Percentiles rank a stretch among this genome's conserved stretches.
Evolutionary conservation across 768 basidiomycete genomes (phyloP).

Genomic region (Leucocoprinus leucothites): DNA sequence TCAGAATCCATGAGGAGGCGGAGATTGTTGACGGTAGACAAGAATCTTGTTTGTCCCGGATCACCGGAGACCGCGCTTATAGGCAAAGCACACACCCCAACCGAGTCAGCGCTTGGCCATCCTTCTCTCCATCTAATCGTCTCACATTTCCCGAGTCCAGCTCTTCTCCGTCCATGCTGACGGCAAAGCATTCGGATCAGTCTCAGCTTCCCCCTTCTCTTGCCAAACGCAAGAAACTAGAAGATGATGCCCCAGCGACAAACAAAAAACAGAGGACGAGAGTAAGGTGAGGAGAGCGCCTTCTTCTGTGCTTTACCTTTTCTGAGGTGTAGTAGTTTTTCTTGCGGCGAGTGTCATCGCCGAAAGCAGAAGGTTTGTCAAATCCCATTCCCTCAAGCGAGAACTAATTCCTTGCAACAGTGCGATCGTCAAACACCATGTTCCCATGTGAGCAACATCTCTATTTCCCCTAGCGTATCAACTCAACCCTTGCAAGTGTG

Average conservation of each 20-base stretch:
- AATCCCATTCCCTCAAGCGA: not conserved
- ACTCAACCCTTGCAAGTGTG: slow-evolving; percentile 46
- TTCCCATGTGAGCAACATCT: slow-evolving; percentile 59
- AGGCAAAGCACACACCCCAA: not conserved
- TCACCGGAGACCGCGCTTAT: slow-evolving; percentile 1
- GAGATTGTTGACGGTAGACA: slow-evolving; percentile 3
- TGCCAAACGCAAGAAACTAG: slow-evolving; percentile 60
- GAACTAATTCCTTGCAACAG: slow-evolving; percentile 33
- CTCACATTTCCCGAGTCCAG: not conserved
- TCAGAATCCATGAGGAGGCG: slow-evolving; percentile 17
- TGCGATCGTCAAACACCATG: slow-evolving; percentile 86
- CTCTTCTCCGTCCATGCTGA: slow-evolving; percentile 21
- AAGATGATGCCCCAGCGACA: slow-evolving; percentile 51
- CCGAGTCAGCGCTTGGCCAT: slow-evolving; percentile 10
- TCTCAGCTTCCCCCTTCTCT: slow-evolving; percentile 26
- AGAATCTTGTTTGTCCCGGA: slow-evolving; percentile 11
- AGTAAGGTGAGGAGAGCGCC: slow-evolving; percentile 59
- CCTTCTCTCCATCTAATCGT: slow-evolving; percentile 2
- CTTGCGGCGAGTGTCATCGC: slow-evolving; percentile 85
- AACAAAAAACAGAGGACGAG: slow-evolving; percentile 71
- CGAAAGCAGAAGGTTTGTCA: slow-evolving; percentile 76
- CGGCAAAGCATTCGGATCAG: slow-evolving; percentile 37
- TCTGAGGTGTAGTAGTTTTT: slow-evolving; percentile 49
- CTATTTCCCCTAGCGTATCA: slow-evolving; percentile 13
- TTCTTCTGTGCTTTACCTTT: slow-evolving; percentile 11